phyloP scores from a whole-genome alignment of 2,329 filamentous ascomycete species.

The Trichoderma asperellum region DNA sequence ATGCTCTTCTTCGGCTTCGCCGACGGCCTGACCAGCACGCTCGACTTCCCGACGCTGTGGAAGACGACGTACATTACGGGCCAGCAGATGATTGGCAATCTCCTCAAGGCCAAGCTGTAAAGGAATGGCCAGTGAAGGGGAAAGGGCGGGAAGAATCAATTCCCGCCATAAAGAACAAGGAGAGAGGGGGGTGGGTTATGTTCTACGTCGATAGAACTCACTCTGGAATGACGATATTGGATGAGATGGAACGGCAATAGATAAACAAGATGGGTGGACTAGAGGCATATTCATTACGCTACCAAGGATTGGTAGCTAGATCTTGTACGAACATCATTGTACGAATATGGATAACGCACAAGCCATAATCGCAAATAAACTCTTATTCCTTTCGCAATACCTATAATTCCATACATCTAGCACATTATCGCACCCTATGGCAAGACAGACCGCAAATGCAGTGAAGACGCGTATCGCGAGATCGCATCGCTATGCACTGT shows the following conservation, averaged over 20 bases:
- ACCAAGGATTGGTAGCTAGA: too few species aligned
- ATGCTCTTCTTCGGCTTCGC: slow-evolving; percentile 92
- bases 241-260: neutral
- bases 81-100: slow-evolving; percentile 74
- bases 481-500: slow-evolving; percentile 11
- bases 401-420: neutral
- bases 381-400: neutral
- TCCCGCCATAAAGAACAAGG: neutral
- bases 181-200: neutral
- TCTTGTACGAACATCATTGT: neutral
- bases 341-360: neutral
- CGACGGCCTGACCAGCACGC: slow-evolving; percentile 76
- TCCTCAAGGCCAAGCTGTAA: slow-evolving; percentile 73
- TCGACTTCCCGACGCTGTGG: slow-evolving; percentile 86
- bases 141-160: neutral
- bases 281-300: neutral
- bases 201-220: neutral
- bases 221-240: neutral
- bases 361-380: neutral
- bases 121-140: neutral
- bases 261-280: neutral
- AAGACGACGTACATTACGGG: slow-evolving; percentile 75
- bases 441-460: neutral
- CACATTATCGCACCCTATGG: neutral
- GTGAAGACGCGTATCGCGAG: neutral